phyloP scores from a whole-genome alignment of 2,329 filamentous ascomycete species.

The Huntiella decipiens region DNA sequence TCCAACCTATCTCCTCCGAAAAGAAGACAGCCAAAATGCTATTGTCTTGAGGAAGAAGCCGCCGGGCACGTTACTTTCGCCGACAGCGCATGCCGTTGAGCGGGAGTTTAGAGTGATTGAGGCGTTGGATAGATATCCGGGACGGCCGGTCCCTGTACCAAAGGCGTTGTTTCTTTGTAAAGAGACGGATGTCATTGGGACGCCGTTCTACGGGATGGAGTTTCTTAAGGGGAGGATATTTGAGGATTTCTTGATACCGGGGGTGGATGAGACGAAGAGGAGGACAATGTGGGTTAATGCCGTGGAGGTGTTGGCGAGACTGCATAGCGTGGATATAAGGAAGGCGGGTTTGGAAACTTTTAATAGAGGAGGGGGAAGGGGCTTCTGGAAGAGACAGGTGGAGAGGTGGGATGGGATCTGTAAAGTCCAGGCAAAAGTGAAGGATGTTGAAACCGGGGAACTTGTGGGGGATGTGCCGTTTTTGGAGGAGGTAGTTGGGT shows the following conservation, averaged over 20 bases:
- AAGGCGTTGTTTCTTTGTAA: conserved; percentile 71
- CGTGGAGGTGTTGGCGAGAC: conserved; percentile 61
- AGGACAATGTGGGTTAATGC: conserved; percentile 73
- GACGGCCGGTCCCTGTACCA: conserved; percentile 54
- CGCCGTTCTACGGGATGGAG: conserved; percentile 93
- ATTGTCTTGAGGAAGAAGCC: conserved; percentile 89
- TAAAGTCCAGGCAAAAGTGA: conserved; percentile 52
- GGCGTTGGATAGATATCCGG: conserved; percentile 36
- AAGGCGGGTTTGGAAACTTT: conserved; percentile 52
- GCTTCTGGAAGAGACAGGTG: conserved; percentile 77
- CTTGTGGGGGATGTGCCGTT: conserved; percentile 69
- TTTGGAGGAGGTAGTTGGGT: conserved; percentile 59
- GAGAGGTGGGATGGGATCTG: conserved; percentile 67
- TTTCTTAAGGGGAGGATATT: conserved; percentile 89
- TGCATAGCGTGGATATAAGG: conserved; percentile 55
- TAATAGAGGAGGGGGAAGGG: conserved; percentile 47
- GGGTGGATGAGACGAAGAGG: conserved; percentile 43
- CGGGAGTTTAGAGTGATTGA: conserved; percentile 84
- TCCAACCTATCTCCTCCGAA: conserved; percentile 68
- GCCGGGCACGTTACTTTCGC: conserved; percentile 79
- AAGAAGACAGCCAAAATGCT: not conserved
- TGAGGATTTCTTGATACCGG: conserved; percentile 69
- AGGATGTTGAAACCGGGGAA: conserved; percentile 57
- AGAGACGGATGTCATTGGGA: conserved; percentile 62
- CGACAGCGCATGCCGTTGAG: conserved; percentile 90